Percentiles rank a stretch among this genome's conserved stretches.
These are phyloP conservation scores for Diaporthe humulicola DNA, from an alignment of 2,329 filamentous ascomycete genomes.

Conservation along the genomic window DNA sequence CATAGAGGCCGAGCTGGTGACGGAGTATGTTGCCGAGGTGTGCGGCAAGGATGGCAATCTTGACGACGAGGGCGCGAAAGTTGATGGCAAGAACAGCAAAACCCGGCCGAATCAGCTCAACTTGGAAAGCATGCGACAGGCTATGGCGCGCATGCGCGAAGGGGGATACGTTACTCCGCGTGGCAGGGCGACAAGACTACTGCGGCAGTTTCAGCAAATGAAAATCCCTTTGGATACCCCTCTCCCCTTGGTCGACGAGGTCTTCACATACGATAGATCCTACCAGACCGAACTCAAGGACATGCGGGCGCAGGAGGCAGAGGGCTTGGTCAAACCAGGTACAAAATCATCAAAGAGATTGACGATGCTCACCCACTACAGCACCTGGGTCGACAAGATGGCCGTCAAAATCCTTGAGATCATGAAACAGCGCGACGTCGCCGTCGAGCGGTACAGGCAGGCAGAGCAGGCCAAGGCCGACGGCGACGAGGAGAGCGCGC, in stretches of 20 bases:
- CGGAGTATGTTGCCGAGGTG: slow-evolving; percentile 71
- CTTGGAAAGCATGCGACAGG: slow-evolving; percentile 55
- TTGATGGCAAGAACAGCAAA: slow-evolving; percentile 40
- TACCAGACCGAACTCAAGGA: slow-evolving; percentile 58
- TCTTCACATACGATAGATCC: slow-evolving; percentile 52
- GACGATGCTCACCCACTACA: slow-evolving; percentile 38
- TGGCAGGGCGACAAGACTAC: slow-evolving; percentile 55
- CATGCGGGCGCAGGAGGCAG: slow-evolving; percentile 49
- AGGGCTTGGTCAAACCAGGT: slow-evolving; percentile 32
- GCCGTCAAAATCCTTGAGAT: slow-evolving; percentile 44
- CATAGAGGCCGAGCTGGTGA: slow-evolving; percentile 72
- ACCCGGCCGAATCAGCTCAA: slow-evolving; percentile 63
- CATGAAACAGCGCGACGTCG: slow-evolving; percentile 49
- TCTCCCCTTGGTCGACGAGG: slow-evolving; percentile 41
- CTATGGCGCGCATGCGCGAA: slow-evolving; percentile 61
- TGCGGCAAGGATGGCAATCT: slow-evolving; percentile 54
- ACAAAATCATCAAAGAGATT: slow-evolving; percentile 32
- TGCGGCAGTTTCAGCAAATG: slow-evolving; percentile 45
- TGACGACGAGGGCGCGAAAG: not conserved
- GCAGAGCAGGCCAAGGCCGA: not conserved
- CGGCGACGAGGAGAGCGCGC: not conserved
- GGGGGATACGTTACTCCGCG: slow-evolving; percentile 58
- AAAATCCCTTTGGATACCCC: slow-evolving; percentile 39
- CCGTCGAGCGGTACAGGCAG: slow-evolving; percentile 42
- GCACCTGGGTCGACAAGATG: slow-evolving; percentile 39